These are phyloP conservation scores for Ilyonectria robusta DNA, from an alignment of 2,329 filamentous ascomycete genomes.

Conservation along the genomic window DNA sequence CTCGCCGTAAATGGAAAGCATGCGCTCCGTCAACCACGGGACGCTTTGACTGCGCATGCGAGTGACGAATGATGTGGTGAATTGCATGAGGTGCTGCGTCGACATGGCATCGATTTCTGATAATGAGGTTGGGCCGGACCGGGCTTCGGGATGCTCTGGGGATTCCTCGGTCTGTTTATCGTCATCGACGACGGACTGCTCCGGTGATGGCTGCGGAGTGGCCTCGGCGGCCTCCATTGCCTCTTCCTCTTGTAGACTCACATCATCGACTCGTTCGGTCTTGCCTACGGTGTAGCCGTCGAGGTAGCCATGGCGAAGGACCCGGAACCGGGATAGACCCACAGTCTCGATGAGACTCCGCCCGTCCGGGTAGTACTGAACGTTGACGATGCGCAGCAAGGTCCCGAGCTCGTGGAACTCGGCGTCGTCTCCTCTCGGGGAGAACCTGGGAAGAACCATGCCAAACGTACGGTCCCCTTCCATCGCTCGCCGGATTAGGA, in stretches of 20 bases:
- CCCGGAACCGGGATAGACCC: constrained; percentile 82
- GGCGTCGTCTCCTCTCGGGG: constrained; percentile 50
- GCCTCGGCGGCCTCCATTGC: constrained; percentile 78
- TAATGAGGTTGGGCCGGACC: not conserved
- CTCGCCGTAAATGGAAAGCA: constrained; percentile 82
- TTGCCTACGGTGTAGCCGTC: constrained; percentile 87
- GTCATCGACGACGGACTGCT: not conserved
- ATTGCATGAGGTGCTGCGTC: constrained; percentile 78
- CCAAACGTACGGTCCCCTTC: constrained; percentile 84
- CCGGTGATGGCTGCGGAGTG: constrained; percentile 12
- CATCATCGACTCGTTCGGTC: constrained; percentile 83
- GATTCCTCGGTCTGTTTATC: constrained; percentile 18
- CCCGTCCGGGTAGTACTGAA: constrained; percentile 82
- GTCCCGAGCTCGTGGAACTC: constrained; percentile 83
- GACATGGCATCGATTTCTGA: constrained; percentile 64
- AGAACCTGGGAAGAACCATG: constrained; percentile 82
- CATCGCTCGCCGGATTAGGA: constrained; percentile 88
- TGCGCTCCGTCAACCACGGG: constrained; percentile 80
- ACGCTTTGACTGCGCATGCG: constrained; percentile 78
- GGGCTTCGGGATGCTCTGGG: not conserved
- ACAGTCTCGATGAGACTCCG: constrained; percentile 85
- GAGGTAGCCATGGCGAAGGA: constrained; percentile 73
- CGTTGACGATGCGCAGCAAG: constrained; percentile 80
- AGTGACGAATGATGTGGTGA: constrained; percentile 76
- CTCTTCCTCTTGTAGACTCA: constrained; percentile 87